Base-by-base conservation (phyloP, 2,329 filamentous ascomycete genomes). In the Pseudogymnoascus sp. region DNA sequence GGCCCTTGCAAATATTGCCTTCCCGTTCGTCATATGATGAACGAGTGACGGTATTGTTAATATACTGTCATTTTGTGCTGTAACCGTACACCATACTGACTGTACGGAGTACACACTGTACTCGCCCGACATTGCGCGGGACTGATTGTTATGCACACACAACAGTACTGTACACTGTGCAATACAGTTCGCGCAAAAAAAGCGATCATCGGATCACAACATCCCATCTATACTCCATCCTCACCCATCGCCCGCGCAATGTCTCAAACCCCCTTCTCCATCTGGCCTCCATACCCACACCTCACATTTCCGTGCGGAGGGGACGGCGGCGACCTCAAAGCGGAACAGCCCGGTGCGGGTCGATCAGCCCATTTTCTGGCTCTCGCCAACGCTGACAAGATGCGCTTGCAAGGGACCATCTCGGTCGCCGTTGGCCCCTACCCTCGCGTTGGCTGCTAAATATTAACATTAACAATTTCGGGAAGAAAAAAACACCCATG, bases 311-410 rank as follows among this genome's bases (percentile, higher is more conserved):
- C 43, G 14, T 16, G 43, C 22, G 41, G 37, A 18, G 22, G 22
- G 22, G 22, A 25, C 22, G 22, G 22, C 22, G 22, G 22, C 22
- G 22, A 25, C 22, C 22, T 25, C 22, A 25, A 50, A 30, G 43
- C 43, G 41, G 41, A 47, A 47, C 41, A 47, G 41, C 41, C 41
- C 41, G 41, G 41, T 25, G 41, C 41, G 41, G 41, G 41, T 28
- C 41, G 41, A 47, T 47, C 20, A 43, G 39, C 18, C 22, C 22
- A 25, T 25, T 25, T 7, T 43, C 22, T 43, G 39, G 12, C 18
- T 20, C 14, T 11, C 39, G 11, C 25, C 41, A 47, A 50, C 43
- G 25, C 43, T 47, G 41, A 28, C 41, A 47, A n/a, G 20, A 25
- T 47, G 41, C 43, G 43, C 43, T 50, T 50, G 25, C 43, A 50